Percentiles rank a stretch among this genome's conserved stretches.
These are phyloP conservation scores for Ceratocystiopsis sp. DNA, from an alignment of 2,329 filamentous ascomycete species.

Conservation along the genomic window DNA sequence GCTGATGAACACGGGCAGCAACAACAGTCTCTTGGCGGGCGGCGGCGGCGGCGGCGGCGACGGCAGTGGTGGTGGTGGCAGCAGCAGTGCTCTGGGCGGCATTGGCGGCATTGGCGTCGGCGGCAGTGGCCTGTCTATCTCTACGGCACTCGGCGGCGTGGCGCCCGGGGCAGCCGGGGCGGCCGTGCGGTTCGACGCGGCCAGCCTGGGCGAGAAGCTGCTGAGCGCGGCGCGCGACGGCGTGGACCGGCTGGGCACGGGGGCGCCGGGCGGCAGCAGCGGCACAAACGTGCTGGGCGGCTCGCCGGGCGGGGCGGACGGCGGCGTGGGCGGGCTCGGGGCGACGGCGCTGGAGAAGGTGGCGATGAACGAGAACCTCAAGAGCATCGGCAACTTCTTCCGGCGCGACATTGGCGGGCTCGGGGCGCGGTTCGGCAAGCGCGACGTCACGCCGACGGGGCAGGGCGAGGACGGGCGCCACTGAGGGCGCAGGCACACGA, in stretches of 20 bases:
- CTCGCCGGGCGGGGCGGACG: conserved; percentile 12
- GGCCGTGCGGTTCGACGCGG: conserved; percentile 6
- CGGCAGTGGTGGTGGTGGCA: no score
- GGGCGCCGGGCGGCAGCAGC: conserved; percentile 16
- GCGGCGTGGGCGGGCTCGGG: conserved; percentile 2
- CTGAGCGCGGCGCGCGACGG: conserved; percentile 78
- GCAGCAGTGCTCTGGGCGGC: no score
- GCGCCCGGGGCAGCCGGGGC: no score
- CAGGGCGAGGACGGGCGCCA: conserved; percentile 1
- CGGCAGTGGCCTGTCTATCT: no score
- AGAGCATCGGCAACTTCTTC: conserved; percentile 95
- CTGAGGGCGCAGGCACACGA: no score
- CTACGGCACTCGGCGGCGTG: no score
- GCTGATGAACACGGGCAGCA: conserved; percentile 31
- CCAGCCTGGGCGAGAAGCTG: conserved; percentile 60
- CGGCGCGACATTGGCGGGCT: conserved; percentile 67
- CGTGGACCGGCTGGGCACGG: conserved; percentile 56
- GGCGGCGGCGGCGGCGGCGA: conserved; percentile 8
- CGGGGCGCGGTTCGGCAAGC: conserved; percentile 54
- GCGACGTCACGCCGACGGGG: conserved; percentile 25
- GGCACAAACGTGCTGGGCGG: conserved; percentile 5
- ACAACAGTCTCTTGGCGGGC: conserved; percentile 22
- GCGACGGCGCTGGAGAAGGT: conserved; percentile 31
- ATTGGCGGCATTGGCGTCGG: no score
- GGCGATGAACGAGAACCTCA: conserved; percentile 82